A percentile compares a stretch with the other conserved stretches of the same genome.
phyloP scores from a whole-genome alignment of 208 protist genomes.

The Leishmania gerbilli region DNA sequence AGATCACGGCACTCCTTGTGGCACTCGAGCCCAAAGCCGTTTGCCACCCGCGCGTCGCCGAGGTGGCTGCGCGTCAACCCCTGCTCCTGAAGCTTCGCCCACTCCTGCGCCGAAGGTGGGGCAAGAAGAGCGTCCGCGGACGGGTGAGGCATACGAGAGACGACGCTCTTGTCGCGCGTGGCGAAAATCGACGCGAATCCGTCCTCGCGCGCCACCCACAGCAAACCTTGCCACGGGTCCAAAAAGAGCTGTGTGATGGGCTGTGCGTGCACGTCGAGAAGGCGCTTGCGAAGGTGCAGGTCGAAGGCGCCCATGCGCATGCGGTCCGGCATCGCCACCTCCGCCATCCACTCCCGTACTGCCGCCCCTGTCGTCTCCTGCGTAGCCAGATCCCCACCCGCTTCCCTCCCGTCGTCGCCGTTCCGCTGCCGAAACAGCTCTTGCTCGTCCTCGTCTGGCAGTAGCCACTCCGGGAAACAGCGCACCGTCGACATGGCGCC shows the following conservation, averaged over 20 bases:
- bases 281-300: slow-evolving; percentile 46
- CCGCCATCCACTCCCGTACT: slow-evolving; percentile 19
- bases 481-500: slow-evolving; percentile 62
- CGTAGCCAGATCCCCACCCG: neutral
- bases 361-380: neutral
- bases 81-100: slow-evolving; percentile 45
- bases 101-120: slow-evolving; percentile 46
- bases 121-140: slow-evolving; percentile 57
- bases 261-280: slow-evolving; percentile 79
- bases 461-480: slow-evolving; percentile 56
- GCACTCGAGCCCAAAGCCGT: slow-evolving; percentile 43
- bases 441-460: slow-evolving; percentile 44
- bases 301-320: slow-evolving; percentile 42
- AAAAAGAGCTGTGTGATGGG: slow-evolving; percentile 71
- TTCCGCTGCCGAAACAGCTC: slow-evolving; percentile 41
- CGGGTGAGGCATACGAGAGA: slow-evolving; percentile 74
- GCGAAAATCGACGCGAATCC: slow-evolving; percentile 75
- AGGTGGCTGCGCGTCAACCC: slow-evolving; percentile 7
- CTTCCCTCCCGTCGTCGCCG: neutral
- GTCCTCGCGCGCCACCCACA: slow-evolving; percentile 83
- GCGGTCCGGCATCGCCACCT: slow-evolving; percentile 30
- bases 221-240: slow-evolving; percentile 42
- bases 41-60: slow-evolving; percentile 12
- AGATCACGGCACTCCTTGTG: slow-evolving; percentile 64
- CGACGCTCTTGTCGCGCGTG: slow-evolving; percentile 58